Base-by-base conservation (phyloP, 495 filamentous ascomycete species). In the Neurospora hispaniola region DNA sequence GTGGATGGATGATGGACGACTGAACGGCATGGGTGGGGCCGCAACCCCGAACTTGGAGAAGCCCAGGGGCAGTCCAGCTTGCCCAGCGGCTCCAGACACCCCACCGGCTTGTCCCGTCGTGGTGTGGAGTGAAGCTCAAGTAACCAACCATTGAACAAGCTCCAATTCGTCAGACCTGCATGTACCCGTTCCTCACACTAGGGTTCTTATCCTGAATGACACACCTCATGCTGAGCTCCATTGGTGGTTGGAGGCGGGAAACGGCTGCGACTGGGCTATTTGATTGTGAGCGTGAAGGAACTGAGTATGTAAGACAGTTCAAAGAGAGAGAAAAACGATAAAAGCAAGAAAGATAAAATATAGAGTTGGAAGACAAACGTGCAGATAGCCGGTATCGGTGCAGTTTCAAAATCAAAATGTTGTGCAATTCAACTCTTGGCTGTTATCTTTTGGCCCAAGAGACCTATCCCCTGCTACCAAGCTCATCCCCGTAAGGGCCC, bases 91-190 rank as follows among this genome's bases (percentile, higher is more conserved):
- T 10, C 46, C 46, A 54, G 20, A 16, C 54, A 62, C 23, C 54
- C 23, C 54, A 62, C 54, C 5, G 54, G 12, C 12, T 4, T 62
- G 54, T 62, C 54, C 54, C 54, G 54, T 62, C 54, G 12, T 31
- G 23, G 41, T 69, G n/a, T 69, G 39, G 71, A 69, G 41, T 20
- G 62, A 27, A 69, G 71, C 31, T 62, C 31, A 41, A 40, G 40
- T 70, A 35, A 12, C 69, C 27, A 43, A 16, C 71, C 71, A 73
- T 40, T 73, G 11, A 73, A 73, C 43, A 42, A 18, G 41, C 66
- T 12, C 62, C 66, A 48, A 73, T 73, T 73, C 71, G 71, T 73
- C 71, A 73, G 40, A 35, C 66, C 71, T 70, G 71, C 40, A 73
- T n/a, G 41, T 35, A 27, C 16, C 71, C 62, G 27, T 44, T 48